Evolutionary conservation across 305 asterid genomes (phyloP).

Genomic region (Solanum chacoense): DNA sequence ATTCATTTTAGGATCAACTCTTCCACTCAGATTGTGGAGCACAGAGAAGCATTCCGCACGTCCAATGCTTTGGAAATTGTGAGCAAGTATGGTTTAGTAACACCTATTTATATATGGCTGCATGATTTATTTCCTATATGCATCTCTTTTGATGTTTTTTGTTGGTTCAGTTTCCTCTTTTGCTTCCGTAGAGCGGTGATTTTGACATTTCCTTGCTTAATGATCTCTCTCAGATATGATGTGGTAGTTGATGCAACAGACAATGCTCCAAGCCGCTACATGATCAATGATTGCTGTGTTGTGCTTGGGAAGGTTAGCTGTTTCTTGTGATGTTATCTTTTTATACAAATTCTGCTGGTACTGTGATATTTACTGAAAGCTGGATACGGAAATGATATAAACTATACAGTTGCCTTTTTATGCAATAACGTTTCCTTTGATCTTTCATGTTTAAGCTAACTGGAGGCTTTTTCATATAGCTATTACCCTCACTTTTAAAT

Average conservation of each 20-base stretch:
- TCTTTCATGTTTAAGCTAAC: neutral
- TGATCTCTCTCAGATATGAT: constrained; percentile 50
- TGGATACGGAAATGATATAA: neutral
- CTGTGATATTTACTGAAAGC: neutral
- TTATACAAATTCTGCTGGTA: neutral
- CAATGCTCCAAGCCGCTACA: constrained; percentile 86
- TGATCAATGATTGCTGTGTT: constrained; percentile 93
- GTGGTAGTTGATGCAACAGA: constrained; percentile 93
- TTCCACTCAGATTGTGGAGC: constrained; percentile 59
- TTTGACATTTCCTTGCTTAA: constrained; percentile 13
- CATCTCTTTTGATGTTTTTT: neutral
- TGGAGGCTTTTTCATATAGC: neutral
- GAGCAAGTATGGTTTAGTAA: constrained; percentile 42
- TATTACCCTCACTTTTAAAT: neutral
- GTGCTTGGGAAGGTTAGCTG: constrained; percentile 69
- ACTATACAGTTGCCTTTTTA: neutral
- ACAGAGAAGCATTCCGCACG: constrained; percentile 77
- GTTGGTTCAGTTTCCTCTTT: neutral
- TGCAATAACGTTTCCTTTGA: neutral
- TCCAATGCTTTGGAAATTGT: constrained; percentile 76
- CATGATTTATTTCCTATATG: neutral
- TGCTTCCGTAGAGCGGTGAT: neutral
- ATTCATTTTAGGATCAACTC: constrained; percentile 64
- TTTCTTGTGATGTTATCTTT: neutral
- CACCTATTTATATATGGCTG: neutral